Evolutionary conservation across 2,329 filamentous ascomycete species (phyloP).

Genomic region (Alternaria novae-zelandiae): DNA sequence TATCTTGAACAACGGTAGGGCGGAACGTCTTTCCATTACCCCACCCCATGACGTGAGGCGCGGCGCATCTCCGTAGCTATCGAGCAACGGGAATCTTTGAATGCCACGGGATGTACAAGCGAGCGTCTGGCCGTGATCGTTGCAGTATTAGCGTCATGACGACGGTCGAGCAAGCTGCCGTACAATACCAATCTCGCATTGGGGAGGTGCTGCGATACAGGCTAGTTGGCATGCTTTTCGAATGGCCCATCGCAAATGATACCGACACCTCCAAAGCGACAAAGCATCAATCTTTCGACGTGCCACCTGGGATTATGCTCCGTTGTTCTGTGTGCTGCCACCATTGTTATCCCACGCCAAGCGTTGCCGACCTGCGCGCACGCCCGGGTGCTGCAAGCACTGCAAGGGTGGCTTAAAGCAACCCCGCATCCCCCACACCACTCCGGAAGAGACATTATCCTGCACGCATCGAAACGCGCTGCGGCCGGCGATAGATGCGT

Average conservation of each 20-base stretch:
- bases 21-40: not conserved
- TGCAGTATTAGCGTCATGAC: not conserved
- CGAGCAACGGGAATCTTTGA: not conserved
- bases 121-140: not conserved
- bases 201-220: not conserved
- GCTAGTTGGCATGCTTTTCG: not conserved
- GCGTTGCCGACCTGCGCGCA: not conserved
- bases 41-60: not conserved
- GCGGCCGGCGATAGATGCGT: not conserved
- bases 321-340: not conserved
- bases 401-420: not conserved
- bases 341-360: slow-evolving; percentile 9
- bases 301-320: not conserved
- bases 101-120: not conserved
- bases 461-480: not conserved
- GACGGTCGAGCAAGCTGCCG: not conserved
- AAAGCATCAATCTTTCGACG: not conserved
- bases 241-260: not conserved
- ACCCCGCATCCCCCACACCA: not conserved
- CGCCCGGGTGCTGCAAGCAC: not conserved
- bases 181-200: not conserved
- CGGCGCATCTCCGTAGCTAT: not conserved
- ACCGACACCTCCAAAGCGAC: not conserved
- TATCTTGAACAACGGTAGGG: not conserved
- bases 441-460: not conserved